These are phyloP conservation scores for Pythium utonaiense DNA, from an alignment of 352 stramenopile genomes.

Conservation along the genomic window DNA sequence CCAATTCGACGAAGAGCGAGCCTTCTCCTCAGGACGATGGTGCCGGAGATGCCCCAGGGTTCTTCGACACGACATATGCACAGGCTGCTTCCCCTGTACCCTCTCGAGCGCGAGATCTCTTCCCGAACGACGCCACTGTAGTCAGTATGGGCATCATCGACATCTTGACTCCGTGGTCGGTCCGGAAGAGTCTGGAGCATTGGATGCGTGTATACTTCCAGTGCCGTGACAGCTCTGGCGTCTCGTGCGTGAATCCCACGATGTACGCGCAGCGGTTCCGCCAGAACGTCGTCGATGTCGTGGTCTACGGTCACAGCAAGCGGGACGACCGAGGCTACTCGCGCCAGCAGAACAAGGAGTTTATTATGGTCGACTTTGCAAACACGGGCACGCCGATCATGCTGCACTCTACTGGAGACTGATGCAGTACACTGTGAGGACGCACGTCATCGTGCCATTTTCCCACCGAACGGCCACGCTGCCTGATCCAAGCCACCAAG, in stretches of 20 bases:
- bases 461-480: slow-evolving; percentile 58
- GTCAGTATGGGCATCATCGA: slow-evolving; percentile 97
- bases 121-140: slow-evolving; percentile 67
- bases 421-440: slow-evolving; percentile 39
- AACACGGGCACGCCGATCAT: slow-evolving; percentile 34
- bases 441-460: slow-evolving; percentile 34
- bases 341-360: slow-evolving; percentile 34
- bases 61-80: slow-evolving; percentile 42
- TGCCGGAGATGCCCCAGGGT: slow-evolving; percentile 25
- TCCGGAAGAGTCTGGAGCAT: slow-evolving; percentile 91
- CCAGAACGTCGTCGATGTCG: slow-evolving; percentile 78
- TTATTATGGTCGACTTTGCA: slow-evolving; percentile 84
- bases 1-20: slow-evolving; percentile 12
- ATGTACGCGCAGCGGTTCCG: slow-evolving; percentile 84
- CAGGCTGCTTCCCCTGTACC: slow-evolving; percentile 46
- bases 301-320: slow-evolving; percentile 62
- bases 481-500: slow-evolving; percentile 24
- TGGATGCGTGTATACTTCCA: slow-evolving; percentile 80
- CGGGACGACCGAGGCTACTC: slow-evolving; percentile 1
- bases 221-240: slow-evolving; percentile 69
- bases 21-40: slow-evolving; percentile 14
- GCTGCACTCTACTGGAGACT: slow-evolving; percentile 31
- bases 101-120: slow-evolving; percentile 26
- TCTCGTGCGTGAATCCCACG: slow-evolving; percentile 81
- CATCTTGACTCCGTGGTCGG: slow-evolving; percentile 94